A percentile compares a stretch with the other conserved stretches of the same genome.
Conservation (phyloP, 352 stramenopile species). For the Pythium volutum region DNA sequence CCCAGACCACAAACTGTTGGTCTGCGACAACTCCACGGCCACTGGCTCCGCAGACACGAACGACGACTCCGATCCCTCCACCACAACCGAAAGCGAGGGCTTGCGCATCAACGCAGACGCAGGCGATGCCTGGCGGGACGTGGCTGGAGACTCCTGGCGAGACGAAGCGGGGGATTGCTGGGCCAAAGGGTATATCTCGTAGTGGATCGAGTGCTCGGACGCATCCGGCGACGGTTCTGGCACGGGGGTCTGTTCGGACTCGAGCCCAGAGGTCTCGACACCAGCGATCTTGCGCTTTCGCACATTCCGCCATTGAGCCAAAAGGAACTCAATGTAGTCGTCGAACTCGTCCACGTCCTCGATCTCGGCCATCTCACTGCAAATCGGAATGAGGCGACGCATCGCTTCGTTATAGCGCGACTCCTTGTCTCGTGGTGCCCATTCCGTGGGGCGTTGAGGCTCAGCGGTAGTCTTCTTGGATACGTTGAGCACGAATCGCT, state of each 20-base stretch:
- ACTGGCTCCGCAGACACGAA: neutral
- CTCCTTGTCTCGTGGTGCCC: no score
- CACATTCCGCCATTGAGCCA: neutral
- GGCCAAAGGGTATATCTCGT: no score
- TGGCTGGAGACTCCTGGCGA: no score
- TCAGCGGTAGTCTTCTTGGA: no score
- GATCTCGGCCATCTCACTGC: constrained; percentile 6
- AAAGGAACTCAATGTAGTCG: neutral
- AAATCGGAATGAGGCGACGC: neutral
- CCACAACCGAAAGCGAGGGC: neutral
- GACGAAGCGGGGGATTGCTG: no score
- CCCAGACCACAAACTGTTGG: constrained; percentile 3
- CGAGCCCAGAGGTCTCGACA: neutral
- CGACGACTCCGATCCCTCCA: neutral
- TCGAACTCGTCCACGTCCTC: neutral
- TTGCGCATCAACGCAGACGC: no score
- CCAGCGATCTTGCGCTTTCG: neutral
- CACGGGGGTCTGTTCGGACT: no score
- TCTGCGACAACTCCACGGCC: neutral
- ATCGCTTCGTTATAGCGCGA: constrained; percentile 4
- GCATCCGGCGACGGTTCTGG: no score
- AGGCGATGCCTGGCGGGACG: no score
- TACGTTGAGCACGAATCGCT: neutral
- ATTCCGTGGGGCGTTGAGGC: neutral
- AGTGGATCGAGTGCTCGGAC: no score